A percentile compares a stretch with the other conserved stretches of the same genome.
Evolutionary conservation across 768 basidiomycete species (phyloP).

Genomic region (Kwoniella newhampshirensis): DNA sequence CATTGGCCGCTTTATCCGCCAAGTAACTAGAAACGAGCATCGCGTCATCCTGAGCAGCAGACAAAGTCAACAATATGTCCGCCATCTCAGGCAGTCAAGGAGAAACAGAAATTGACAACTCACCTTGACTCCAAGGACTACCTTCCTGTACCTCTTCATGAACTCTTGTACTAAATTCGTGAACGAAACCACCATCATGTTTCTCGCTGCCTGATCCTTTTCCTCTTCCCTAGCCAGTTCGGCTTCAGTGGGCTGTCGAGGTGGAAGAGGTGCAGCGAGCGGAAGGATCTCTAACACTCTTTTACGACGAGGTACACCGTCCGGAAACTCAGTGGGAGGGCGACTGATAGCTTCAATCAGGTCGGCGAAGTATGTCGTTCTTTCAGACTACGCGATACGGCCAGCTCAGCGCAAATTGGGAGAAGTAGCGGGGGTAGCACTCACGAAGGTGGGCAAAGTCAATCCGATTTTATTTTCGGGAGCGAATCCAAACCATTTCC

Average conservation of each 20-base stretch:
- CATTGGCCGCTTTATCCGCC: constrained; percentile 27
- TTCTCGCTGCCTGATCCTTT: constrained; percentile 72
- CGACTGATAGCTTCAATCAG: constrained; percentile 68
- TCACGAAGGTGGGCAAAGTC: constrained; percentile 57
- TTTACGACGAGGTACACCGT: constrained; percentile 78
- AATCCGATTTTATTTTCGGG: constrained; percentile 74
- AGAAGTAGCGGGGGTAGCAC: constrained; percentile 6
- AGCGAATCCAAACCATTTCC: constrained; percentile 80
- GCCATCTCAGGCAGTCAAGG: no score
- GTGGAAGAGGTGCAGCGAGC: constrained; percentile 84
- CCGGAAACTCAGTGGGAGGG: constrained; percentile 84
- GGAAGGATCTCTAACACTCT: constrained; percentile 82
- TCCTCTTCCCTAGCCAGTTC: constrained; percentile 81
- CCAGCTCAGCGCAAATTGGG: not conserved
- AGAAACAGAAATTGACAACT: constrained; percentile 44
- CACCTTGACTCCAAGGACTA: constrained; percentile 76
- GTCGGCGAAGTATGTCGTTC: constrained; percentile 72
- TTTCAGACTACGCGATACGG: constrained; percentile 55
- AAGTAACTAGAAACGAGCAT: constrained; percentile 5
- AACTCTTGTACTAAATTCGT: constrained; percentile 83
- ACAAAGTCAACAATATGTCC: no score
- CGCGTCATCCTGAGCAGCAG: constrained; percentile 21
- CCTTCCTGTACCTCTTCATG: constrained; percentile 87
- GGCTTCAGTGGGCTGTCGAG: constrained; percentile 72
- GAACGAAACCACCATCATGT: constrained; percentile 84